Evolutionary conservation across 257 asterid genomes (phyloP), one percentile per base, ranked within the genome.

Genomic region (Linderniella brevidens): DNA sequence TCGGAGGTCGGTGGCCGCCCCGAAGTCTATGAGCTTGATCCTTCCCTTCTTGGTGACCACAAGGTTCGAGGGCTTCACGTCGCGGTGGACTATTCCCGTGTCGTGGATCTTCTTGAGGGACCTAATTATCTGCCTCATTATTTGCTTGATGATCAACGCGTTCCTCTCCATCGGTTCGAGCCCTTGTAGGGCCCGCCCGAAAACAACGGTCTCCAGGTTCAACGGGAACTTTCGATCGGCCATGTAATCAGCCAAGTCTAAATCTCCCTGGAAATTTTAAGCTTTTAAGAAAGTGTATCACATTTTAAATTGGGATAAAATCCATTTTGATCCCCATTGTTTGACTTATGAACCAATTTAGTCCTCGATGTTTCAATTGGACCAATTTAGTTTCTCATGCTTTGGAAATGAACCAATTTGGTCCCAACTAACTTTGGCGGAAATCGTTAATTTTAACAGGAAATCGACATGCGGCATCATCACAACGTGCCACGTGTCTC

Each of bases 221-320:
- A 80, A 52, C 35, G 95, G 98, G 65, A 88, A 88, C 62, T 47
- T 60, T 4, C 92, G 82, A 59, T 72, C 93, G 62, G 70, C 74
- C 70, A 88, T 69, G 90, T 88, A 84, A 70, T 88, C 98, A 2
- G 52, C 94, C 39, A 88, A 68, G 79, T 88, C 94, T 14, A 67
- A 75, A 70, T 88, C 94, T 52, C 98, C 98, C 95, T 87, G 76
- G 32, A n/a, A n/a, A n/a, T n/a, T n/a, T n/a, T n/a, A n/a, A n/a
- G n/a, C n/a, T n/a, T n/a, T n/a, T n/a, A n/a, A n/a, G n/a, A n/a
- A n/a, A n/a, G n/a, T n/a, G n/a, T n/a, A n/a, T n/a, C n/a, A n/a
- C n/a, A n/a, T n/a, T n/a, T n/a, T n/a, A n/a, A n/a, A n/a, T n/a
- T n/a, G n/a, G n/a, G n/a, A n/a, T n/a, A n/a, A n/a, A n/a, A n/a